Percentiles rank a stretch among this genome's conserved stretches.
These are phyloP conservation scores for Lentinus polychrous DNA, from an alignment of 1,284 basidiomycete species.

Conservation along the genomic window DNA sequence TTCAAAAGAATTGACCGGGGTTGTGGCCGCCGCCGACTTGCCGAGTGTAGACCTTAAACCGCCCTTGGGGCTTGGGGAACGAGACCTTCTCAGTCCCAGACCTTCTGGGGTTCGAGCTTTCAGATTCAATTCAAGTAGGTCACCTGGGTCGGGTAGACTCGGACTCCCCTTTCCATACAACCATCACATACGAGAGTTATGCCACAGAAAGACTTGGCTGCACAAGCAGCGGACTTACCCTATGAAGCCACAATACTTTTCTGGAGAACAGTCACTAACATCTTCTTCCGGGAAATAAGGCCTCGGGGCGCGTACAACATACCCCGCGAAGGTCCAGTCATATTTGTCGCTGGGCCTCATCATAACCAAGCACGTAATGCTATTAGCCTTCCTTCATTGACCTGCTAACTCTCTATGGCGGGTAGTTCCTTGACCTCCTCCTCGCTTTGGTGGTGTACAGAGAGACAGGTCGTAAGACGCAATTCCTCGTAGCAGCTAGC, in stretches of 20 bases:
- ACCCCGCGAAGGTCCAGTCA: constrained; percentile 86
- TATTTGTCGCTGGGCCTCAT: constrained; percentile 96
- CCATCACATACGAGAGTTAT: too few relatives aligned
- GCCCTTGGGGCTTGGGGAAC: too few relatives aligned
- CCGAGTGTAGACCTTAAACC: too few relatives aligned
- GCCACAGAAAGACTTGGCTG: too few relatives aligned
- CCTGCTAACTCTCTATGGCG: constrained; percentile 1
- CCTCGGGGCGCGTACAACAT: constrained; percentile 95
- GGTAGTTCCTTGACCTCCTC: constrained; percentile 92
- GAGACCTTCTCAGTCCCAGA: too few relatives aligned
- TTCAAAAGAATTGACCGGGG: background rate
- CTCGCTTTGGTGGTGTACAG: constrained; percentile 84
- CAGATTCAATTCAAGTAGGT: too few relatives aligned
- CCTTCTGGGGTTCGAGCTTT: too few relatives aligned
- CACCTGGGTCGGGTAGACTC: too few relatives aligned
- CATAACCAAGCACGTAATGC: constrained; percentile 74
- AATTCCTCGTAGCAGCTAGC: constrained; percentile 91
- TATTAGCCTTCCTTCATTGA: background rate
- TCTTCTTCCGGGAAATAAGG: constrained; percentile 97
- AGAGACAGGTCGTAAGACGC: constrained; percentile 80
- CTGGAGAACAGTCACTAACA: constrained; percentile 83
- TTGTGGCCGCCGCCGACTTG: constrained; percentile 19
- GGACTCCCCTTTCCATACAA: too few relatives aligned
- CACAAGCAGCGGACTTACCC: constrained; percentile 19
- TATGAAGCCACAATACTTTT: constrained; percentile 69